Percentiles rank a stretch among this genome's conserved stretches.
Evolutionary conservation across 805 yeast genomes (phyloP).

Genomic region (Lachancea quebecensis): DNA sequence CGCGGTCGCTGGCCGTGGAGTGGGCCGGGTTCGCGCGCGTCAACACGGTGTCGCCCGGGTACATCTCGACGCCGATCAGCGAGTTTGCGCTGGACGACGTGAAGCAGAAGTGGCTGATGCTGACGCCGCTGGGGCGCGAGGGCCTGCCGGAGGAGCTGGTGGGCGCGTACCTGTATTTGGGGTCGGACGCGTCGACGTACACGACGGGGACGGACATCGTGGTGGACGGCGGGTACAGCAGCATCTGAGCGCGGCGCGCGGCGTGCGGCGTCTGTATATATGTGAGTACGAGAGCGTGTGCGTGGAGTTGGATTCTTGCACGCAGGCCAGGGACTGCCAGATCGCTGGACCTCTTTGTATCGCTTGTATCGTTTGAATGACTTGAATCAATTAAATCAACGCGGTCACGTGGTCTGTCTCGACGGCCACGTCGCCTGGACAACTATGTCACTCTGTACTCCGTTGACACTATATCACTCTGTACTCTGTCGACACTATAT

Average conservation of each 20-base stretch:
- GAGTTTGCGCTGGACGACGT: constrained; percentile 41
- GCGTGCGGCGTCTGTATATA: too few relatives aligned
- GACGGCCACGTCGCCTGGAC: too few relatives aligned
- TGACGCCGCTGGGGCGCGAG: constrained; percentile 67
- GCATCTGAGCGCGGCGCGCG: too few relatives aligned
- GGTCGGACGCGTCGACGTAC: constrained; percentile 73
- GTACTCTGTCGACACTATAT: neutral
- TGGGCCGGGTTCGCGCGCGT: constrained; percentile 89
- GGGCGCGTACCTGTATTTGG: constrained; percentile 75
- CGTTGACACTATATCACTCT: neutral
- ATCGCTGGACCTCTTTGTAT: too few relatives aligned
- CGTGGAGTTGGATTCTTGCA: too few relatives aligned
- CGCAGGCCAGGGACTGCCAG: too few relatives aligned
- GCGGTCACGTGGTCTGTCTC: too few relatives aligned
- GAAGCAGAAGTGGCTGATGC: constrained; percentile 35
- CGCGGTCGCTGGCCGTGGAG: constrained; percentile 75
- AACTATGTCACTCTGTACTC: too few relatives aligned
- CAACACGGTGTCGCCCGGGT: constrained; percentile 81
- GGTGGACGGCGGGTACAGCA: constrained; percentile 63
- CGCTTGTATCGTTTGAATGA: too few relatives aligned
- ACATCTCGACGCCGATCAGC: constrained; percentile 65
- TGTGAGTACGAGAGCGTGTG: too few relatives aligned
- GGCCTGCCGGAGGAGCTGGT: constrained; percentile 66
- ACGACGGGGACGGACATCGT: constrained; percentile 72
- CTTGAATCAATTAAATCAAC: too few relatives aligned